Conservation (phyloP, 2,329 filamentous ascomycete genomes). For the Sclerotinia sclerotiorum region DNA sequence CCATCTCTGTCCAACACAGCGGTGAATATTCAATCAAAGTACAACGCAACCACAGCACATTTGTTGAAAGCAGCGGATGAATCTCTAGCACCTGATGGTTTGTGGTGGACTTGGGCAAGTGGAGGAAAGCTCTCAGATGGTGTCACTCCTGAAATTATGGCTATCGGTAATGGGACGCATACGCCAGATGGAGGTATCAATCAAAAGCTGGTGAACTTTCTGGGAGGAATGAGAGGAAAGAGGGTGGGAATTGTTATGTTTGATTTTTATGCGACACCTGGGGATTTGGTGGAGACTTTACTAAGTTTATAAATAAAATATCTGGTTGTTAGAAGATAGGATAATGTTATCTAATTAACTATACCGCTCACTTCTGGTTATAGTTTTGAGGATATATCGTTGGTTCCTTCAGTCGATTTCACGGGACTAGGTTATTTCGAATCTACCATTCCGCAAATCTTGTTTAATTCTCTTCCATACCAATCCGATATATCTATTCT, state of each 20-base stretch:
- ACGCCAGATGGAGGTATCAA: slow-evolving; percentile 49
- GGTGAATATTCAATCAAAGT: slow-evolving; percentile 47
- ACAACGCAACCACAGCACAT: slow-evolving; percentile 46
- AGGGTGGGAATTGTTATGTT: slow-evolving; percentile 54
- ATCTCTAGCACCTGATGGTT: slow-evolving; percentile 37
- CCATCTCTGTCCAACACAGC: slow-evolving; percentile 38
- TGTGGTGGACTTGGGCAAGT: slow-evolving; percentile 52
- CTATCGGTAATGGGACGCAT: slow-evolving; percentile 45
- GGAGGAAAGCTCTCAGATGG: slow-evolving; percentile 46
- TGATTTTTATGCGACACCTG: slow-evolving; percentile 51
- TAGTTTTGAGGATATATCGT: no score
- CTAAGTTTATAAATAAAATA: slow-evolving; percentile 32
- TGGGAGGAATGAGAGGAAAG: slow-evolving; percentile 44
- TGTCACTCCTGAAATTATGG: slow-evolving; percentile 48
- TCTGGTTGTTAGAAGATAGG: not conserved
- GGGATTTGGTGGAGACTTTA: slow-evolving; percentile 44
- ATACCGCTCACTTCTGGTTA: not conserved
- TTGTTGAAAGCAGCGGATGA: slow-evolving; percentile 43
- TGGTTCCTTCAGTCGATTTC: no score
- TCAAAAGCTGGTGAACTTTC: slow-evolving; percentile 43
- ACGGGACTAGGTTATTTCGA: not conserved
- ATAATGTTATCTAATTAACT: not conserved
- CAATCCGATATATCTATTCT: no score
- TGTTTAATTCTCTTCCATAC: no score
- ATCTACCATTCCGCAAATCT: not conserved